Evolutionary conservation across 192 early-diverging fungal species (phyloP).

Genomic region (Mortierella hygrophila): DNA sequence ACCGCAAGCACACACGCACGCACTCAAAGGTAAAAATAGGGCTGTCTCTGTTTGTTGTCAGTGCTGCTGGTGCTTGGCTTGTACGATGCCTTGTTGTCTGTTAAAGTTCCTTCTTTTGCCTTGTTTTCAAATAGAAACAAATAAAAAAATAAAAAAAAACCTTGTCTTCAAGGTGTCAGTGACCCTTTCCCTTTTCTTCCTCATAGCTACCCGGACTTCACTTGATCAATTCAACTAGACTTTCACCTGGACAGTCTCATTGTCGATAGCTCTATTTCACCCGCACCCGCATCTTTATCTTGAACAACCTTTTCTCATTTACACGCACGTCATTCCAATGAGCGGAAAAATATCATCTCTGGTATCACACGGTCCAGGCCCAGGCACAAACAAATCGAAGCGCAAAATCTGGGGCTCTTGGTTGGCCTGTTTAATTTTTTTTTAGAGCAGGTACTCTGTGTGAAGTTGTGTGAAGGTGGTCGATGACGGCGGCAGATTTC

Average conservation of each 20-base stretch:
- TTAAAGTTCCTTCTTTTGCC: background rate
- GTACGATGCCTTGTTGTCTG: background rate
- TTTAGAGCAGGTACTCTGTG: background rate
- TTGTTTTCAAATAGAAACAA: background rate
- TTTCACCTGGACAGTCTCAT: background rate
- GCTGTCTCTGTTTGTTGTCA: background rate
- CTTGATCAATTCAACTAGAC: background rate
- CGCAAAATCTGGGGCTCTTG: background rate
- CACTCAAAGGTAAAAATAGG: conserved; percentile 7
- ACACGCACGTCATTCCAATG: background rate
- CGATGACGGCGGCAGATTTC: background rate
- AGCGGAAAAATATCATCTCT: background rate
- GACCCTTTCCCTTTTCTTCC: background rate
- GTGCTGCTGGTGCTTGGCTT: background rate
- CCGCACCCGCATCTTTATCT: background rate
- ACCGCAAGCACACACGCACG: no score
- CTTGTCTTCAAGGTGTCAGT: background rate
- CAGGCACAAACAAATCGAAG: background rate
- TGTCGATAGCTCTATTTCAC: background rate
- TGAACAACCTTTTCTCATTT: background rate
- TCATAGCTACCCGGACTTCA: background rate
- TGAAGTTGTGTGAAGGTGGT: background rate
- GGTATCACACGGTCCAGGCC: background rate
- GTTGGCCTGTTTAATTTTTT: no score
- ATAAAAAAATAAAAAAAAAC: background rate